Conservation (phyloP, 2,329 filamentous ascomycete species). For the Colletotrichum caudatum region DNA sequence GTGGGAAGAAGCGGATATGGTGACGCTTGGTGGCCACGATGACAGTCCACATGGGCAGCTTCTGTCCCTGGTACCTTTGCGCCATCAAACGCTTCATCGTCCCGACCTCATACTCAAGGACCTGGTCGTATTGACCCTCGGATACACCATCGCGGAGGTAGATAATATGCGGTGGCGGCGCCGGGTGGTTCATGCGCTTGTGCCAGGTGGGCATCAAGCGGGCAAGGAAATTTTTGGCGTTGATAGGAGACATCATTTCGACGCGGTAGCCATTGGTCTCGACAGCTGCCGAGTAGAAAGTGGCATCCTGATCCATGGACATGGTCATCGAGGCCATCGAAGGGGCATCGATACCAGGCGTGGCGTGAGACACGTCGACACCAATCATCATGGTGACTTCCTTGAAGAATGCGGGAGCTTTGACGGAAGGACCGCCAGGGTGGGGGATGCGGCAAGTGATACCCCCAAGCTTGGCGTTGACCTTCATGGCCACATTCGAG, state of each 20-base stretch:
- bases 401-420: conserved; percentile 54
- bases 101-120: conserved; percentile 81
- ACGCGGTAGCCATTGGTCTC: conserved; percentile 86
- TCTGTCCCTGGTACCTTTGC: conserved; percentile 48
- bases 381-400: conserved; percentile 73
- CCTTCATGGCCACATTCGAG: conserved; percentile 95
- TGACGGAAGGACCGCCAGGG: conserved; percentile 37
- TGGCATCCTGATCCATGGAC: conserved; percentile 77
- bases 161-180: conserved; percentile 77
- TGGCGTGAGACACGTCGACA: conserved; percentile 88
- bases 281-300: conserved; percentile 82
- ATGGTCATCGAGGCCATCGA: conserved; percentile 92
- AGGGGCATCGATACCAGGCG: conserved; percentile 72
- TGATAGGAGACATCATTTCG: conserved; percentile 80
- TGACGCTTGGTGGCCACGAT: conserved; percentile 94
- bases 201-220: conserved; percentile 75
- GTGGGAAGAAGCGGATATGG: conserved; percentile 87
- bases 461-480: conserved; percentile 95
- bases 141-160: conserved; percentile 95
- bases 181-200: conserved; percentile 59
- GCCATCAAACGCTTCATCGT: conserved; percentile 74
- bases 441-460: conserved; percentile 68
- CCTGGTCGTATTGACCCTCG: conserved; percentile 85
- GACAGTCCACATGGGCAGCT: conserved; percentile 78
- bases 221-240: conserved; percentile 74